Base-by-base conservation (phyloP, 495 filamentous ascomycete genomes). In the Lasiosphaeria ovina region DNA sequence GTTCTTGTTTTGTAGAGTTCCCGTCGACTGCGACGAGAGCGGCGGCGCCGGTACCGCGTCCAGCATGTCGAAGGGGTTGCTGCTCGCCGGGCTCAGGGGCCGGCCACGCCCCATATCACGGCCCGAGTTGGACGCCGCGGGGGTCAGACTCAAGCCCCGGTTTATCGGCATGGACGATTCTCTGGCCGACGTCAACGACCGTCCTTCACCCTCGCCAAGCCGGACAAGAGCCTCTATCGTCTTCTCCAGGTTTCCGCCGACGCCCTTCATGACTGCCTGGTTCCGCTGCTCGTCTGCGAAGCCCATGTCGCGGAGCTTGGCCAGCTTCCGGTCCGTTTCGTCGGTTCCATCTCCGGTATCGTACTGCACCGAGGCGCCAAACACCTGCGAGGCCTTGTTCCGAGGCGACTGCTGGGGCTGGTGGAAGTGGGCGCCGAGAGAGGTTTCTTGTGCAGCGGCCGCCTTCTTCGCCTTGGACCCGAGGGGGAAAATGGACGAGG, bases 221-320 rank as follows among this genome's bases (percentile, higher is more conserved):
- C 90, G 81, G 10, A 91, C 80, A 67, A 98, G 70, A 14, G 92
- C 85, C 71, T 97, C 93, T 35, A 97, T 83, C 0, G 92, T 81
- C 67, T 86, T 89, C 58, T 96, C 89, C 45, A 98, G 63, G 66
- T 95, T 92, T 3, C 95, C 94, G 59, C 86, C 81, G 6, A 92
- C 78, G 10, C 88, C 87, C 60, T 90, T 89, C 33, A 98, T 74
- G 32, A 97, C 86, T 56, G 86, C 85, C 11, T 84, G 75, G 63
- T 95, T 98, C 50, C 89, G 83, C 60, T 85, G 87, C 40, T 93
- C 88, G 69, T 98, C 91, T 36, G 71, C 80, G 66, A 98, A 98
- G 1, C 94, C 94, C 94, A 98, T 97, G 56, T 96, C 91, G 52
- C 85, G 82, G 55, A 98, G 77, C 14, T 83, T 86, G 8, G 83